Evolutionary conservation across 1,284 basidiomycete genomes (phyloP).

Genomic region (Marasmius tenuissimus): DNA sequence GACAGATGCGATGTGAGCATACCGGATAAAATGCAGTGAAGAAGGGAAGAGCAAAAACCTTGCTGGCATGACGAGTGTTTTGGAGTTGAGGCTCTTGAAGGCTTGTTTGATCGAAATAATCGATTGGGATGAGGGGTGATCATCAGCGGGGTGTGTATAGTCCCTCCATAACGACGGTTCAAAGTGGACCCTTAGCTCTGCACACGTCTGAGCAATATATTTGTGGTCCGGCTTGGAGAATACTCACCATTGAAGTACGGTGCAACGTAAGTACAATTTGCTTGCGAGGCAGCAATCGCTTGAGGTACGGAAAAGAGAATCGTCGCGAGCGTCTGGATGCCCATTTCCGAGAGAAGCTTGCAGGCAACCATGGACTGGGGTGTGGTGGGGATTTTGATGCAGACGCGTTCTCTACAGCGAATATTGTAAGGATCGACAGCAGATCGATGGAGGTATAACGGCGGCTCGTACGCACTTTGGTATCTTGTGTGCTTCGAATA

Average conservation of each 20-base stretch:
- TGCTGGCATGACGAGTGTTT: constrained; percentile 52
- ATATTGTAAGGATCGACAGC: background rate
- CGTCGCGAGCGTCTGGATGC: constrained; percentile 48
- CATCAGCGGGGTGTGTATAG: constrained; percentile 36
- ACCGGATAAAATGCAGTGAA: background rate
- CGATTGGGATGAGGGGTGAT: constrained; percentile 43
- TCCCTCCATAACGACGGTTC: constrained; percentile 40
- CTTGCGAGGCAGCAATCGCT: constrained; percentile 47
- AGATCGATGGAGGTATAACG: background rate
- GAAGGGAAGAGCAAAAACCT: constrained; percentile 30
- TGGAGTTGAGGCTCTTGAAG: constrained; percentile 36
- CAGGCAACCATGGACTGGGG: constrained; percentile 47
- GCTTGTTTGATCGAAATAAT: constrained; percentile 37
- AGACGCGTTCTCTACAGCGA: constrained; percentile 38
- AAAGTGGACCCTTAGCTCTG: constrained; percentile 51
- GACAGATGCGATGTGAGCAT: background rate
- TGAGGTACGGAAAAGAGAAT: constrained; percentile 48
- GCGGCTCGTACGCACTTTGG: constrained; percentile 31
- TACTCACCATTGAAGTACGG: constrained; percentile 49
- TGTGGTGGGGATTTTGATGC: constrained; percentile 52
- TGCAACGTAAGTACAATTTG: constrained; percentile 46
- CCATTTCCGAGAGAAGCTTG: constrained; percentile 34
- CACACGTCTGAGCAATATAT: background rate
- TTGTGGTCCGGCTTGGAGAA: background rate
- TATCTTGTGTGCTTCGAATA: constrained; percentile 45